Percentiles rank a stretch among this genome's conserved stretches.
These are phyloP conservation scores for Globisporangium ultimum DNA, from an alignment of 352 stramenopile species.

Conservation along the genomic window DNA sequence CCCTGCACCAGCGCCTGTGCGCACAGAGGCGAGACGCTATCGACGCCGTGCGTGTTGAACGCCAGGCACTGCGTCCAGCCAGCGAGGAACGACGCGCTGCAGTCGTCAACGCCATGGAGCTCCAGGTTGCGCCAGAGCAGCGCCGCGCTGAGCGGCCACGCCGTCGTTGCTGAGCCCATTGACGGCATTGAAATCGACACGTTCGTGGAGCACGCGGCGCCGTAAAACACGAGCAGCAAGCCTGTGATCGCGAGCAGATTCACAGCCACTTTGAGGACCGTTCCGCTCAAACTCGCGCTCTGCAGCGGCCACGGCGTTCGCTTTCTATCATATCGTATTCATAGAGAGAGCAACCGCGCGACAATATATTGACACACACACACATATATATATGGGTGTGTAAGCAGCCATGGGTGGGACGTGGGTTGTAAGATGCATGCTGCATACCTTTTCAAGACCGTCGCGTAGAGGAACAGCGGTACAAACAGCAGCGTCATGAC, in stretches of 20 bases:
- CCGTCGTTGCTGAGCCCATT: no score
- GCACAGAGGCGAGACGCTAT: constrained; percentile 10
- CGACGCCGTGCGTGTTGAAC: constrained; percentile 6
- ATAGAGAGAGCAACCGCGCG: not conserved
- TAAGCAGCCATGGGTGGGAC: not conserved
- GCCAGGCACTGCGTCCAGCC: constrained; percentile 11
- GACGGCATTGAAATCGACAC: not conserved
- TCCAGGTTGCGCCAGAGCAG: constrained; percentile 30
- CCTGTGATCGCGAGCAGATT: constrained; percentile 32
- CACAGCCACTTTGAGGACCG: constrained; percentile 31
- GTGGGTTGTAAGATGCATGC: no score
- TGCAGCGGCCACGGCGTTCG: constrained; percentile 32
- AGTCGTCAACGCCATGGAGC: constrained; percentile 5
- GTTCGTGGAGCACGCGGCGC: constrained; percentile 17
- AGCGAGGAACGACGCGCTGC: constrained; percentile 10
- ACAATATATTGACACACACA: not conserved
- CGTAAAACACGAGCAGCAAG: constrained; percentile 19
- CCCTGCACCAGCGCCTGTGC: constrained; percentile 16
- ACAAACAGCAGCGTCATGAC: constrained; percentile 28
- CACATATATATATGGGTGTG: not conserved
- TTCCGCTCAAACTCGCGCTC: constrained; percentile 21
- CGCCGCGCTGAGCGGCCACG: not conserved
- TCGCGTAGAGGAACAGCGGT: constrained; percentile 47
- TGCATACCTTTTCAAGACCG: constrained; percentile 17
- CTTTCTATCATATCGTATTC: constrained; percentile 1